Base-by-base conservation (phyloP, 805 yeast genomes). In the Candida maris region DNA sequence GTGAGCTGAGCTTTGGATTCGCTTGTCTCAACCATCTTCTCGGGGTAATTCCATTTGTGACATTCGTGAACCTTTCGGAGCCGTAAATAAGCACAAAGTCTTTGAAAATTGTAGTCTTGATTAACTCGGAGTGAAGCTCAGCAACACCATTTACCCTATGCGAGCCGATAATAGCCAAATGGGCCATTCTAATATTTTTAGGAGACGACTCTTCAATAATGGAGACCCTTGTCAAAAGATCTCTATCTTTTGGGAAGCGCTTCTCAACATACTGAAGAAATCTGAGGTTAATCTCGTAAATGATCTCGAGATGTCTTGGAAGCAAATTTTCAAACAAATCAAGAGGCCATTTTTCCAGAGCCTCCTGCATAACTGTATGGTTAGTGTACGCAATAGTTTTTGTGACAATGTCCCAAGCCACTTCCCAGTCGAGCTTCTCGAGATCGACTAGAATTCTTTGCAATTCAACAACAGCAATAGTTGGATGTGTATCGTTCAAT, bases 71-170 rank as follows among this genome's bases (percentile, higher is more conserved):
- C 64, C 84, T 85, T 45, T 85, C 85, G 16, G 71, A 54, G 33
- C 97, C 97, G 52, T 76, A 88, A 24, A 88, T 72, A 44, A 72
- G 73, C 38, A 88, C 97, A 57, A 88, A 88, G 63, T 89, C 96
- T 59, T 81, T 81, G 67, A 88, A 88, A 49, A 88, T 85, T 4
- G 96, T 86, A 21, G 93, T 85, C 61, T 76, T 83, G 61, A 88
- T 84, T 59, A 88, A 74, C 59, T 88, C 95, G 19, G 96, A 86
- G 64, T 88, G 97, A 54, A 88, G 69, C 62, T 88, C 97, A 13
- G 97, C 97, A 41, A 88, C 97, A 63, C 97, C 97, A 57, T 88
- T 88, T 37, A 88, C 96, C 59, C 78, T 84, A 62, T 89, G 96
- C 7, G 95, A 84, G 13, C 96, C 97, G 54, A 88, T 75, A 49